Evolutionary conservation across 139 green algal species (phyloP).

Genomic region (Deuterostichococcus epilithicus): DNA sequence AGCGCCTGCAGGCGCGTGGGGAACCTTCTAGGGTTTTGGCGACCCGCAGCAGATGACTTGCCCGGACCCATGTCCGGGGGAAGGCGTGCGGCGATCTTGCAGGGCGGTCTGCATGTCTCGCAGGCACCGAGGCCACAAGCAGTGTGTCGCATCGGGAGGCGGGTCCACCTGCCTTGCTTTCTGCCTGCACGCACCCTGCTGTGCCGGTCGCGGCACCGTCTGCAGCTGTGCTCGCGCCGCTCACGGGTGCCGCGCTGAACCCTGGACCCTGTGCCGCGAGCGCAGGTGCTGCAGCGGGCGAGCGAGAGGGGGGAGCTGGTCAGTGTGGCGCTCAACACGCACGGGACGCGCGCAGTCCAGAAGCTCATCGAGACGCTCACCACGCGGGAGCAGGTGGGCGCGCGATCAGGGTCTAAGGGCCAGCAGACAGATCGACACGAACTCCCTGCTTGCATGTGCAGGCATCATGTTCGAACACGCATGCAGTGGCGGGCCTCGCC

Average conservation of each 20-base stretch:
- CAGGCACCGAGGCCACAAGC: too few species aligned
- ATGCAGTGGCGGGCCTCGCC: not conserved
- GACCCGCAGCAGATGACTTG: not conserved
- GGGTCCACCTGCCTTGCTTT: too few species aligned
- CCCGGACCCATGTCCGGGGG: too few species aligned
- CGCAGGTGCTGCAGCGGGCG: slow-evolving; percentile 73
- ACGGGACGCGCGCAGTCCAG: slow-evolving; percentile 96
- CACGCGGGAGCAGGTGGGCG: slow-evolving; percentile 42
- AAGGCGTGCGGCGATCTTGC: too few species aligned
- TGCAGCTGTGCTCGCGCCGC: too few species aligned
- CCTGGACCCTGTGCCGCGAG: not conserved
- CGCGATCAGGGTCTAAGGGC: not conserved
- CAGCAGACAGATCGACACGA: not conserved
- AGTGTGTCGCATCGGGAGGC: too few species aligned
- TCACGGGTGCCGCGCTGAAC: too few species aligned
- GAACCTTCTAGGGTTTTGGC: not conserved
- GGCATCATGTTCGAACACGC: not conserved
- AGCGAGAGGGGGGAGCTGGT: slow-evolving; percentile 75
- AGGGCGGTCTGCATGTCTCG: too few species aligned
- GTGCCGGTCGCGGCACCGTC: too few species aligned
- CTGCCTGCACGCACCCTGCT: too few species aligned
- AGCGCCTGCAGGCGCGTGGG: slow-evolving; percentile 65
- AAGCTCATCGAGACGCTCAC: slow-evolving; percentile 88
- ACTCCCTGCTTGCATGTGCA: not conserved
- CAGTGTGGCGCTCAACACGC: slow-evolving; percentile 88